Conservation (phyloP, 1,139 yeast genomes). For the Yamadazyma diddensiae region DNA sequence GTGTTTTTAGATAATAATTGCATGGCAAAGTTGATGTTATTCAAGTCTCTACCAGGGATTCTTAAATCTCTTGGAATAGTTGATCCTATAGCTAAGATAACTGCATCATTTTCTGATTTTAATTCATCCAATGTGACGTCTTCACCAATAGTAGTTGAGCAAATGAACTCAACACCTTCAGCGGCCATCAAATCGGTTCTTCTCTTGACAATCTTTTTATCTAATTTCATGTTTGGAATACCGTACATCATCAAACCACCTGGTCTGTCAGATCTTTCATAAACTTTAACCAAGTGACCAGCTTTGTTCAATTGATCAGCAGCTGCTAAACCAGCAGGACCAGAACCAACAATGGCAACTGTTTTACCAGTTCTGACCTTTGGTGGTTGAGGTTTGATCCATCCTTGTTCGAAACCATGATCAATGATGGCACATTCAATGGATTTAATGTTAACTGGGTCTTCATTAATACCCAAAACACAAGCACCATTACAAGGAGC, state of each 20-base stretch:
- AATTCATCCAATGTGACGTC: constrained; percentile 72
- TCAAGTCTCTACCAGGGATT: constrained; percentile 90
- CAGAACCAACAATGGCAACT: constrained; percentile 90
- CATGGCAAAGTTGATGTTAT: constrained; percentile 94
- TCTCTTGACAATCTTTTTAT: constrained; percentile 87
- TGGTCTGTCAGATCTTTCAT: constrained; percentile 90
- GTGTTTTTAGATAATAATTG: constrained; percentile 86
- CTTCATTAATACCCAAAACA: constrained; percentile 89
- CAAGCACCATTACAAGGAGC: constrained; percentile 99
- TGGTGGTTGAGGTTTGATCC: constrained; percentile 90
- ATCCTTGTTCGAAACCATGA: constrained; percentile 93
- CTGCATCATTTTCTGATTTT: constrained; percentile 68
- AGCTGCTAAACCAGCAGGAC: constrained; percentile 94
- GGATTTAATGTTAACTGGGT: constrained; percentile 95
- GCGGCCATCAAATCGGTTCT: constrained; percentile 88
- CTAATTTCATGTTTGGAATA: constrained; percentile 98
- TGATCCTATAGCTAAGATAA: constrained; percentile 90
- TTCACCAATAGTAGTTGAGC: constrained; percentile 80
- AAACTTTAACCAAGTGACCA: constrained; percentile 88
- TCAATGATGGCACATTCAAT: constrained; percentile 96
- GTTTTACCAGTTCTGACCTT: constrained; percentile 74
- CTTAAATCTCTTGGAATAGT: constrained; percentile 94
- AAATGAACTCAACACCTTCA: constrained; percentile 81
- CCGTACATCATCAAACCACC: constrained; percentile 99
- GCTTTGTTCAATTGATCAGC: constrained; percentile 97